Evolutionary conservation across 768 basidiomycete genomes (phyloP), one percentile per base, ranked within the genome.

Genomic region (Lepiota venenata): DNA sequence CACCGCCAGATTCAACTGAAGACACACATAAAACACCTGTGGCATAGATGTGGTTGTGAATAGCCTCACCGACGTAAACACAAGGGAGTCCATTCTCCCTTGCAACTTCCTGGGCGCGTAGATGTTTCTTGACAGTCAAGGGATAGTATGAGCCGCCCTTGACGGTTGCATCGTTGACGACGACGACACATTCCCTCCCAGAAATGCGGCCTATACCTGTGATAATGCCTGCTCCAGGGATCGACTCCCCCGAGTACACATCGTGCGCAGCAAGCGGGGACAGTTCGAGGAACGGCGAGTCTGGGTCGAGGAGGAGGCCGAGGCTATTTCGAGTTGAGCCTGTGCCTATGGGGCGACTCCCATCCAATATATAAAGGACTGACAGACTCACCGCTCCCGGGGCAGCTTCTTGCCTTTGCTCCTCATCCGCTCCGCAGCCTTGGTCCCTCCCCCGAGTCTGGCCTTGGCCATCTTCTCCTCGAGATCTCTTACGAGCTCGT

Each of bases 141-240:
- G 92, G 93, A 64, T 93, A 92, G 68, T 96, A 96, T 0, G 90
- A 90, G 7, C 93, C 93, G 12, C 93, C 93, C 67, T 94, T 94
- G 22, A 93, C 91, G 6, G 91, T 93, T 29, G 93, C 87, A 65
- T 98, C 94, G 67, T 97, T 98, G n/a, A 91, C 88, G 4, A 96
- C 85, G 4, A 98, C 70, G 59, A 97, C 84, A 63, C 91, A 94
- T 68, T 95, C 91, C 55, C 81, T 74, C 0, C 92, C 92, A 20
- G 85, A 79, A 37, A 94, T 83, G 27, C 89, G 75, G 2, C 88
- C 88, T 56, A 87, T 79, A 18, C 94, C 94, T 2, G 93, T 93
- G 56, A 98, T 89, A 40, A 98, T 81, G 2, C 93, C 95, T 1
- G 93, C 94, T 0, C 88, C 90, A 16, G 95, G 93, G 27, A 97